phyloP scores from a whole-genome alignment of 495 filamentous ascomycete genomes.

The Chaetomidium leptoderma region DNA sequence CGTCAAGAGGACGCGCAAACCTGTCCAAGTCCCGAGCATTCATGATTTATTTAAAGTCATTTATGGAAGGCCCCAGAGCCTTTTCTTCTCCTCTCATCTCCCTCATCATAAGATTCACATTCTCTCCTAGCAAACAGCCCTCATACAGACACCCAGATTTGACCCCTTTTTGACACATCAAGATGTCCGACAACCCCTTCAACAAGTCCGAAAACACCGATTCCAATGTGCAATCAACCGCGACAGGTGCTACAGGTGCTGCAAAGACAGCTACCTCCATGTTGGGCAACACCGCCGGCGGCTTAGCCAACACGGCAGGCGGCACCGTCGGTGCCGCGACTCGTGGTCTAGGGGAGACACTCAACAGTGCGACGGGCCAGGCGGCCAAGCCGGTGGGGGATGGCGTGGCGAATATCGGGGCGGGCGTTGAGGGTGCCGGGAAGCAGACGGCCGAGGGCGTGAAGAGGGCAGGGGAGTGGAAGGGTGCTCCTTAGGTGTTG shows the following conservation, averaged over 20 bases:
- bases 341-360: conserved; percentile 41
- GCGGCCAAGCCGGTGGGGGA: conserved; percentile 62
- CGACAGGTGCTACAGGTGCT: conserved; percentile 63
- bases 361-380: conserved; percentile 52
- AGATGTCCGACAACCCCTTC: background rate
- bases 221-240: conserved; percentile 36
- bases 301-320: conserved; percentile 59
- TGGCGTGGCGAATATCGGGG: conserved; percentile 55
- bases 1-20: too few relatives aligned
- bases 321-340: conserved; percentile 64
- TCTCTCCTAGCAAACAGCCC: background rate
- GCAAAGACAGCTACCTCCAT: conserved; percentile 59
- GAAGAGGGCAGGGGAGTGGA: conserved; percentile 65
- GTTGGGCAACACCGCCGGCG: conserved; percentile 48
- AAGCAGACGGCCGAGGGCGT: conserved; percentile 55
- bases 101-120: too few relatives aligned
- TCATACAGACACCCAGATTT: background rate
- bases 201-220: conserved; percentile 38
- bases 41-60: too few relatives aligned
- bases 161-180: too few relatives aligned
- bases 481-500: conserved; percentile 11
- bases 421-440: conserved; percentile 57
- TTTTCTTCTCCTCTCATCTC: too few relatives aligned
- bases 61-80: too few relatives aligned
- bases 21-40: too few relatives aligned